Conservation (phyloP, 345 rosid species). For the Eucalyptus curtisii region DNA sequence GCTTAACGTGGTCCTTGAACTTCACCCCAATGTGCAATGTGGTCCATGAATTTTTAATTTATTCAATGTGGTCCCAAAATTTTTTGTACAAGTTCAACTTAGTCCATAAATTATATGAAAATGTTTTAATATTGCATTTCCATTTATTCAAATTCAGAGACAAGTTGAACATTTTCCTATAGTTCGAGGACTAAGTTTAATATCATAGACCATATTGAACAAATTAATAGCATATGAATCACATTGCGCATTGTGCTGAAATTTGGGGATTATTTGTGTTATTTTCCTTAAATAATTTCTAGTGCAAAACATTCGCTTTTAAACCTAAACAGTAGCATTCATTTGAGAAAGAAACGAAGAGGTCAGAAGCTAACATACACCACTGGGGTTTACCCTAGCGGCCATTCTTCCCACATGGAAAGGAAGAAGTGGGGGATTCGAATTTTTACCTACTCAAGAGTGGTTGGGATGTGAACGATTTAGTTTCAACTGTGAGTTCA, state of each 20-base stretch:
- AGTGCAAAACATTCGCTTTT: background rate
- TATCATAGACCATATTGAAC: accelerated
- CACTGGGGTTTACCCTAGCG: no score
- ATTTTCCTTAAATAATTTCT: background rate
- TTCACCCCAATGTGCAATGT: accelerated
- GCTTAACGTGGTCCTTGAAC: background rate
- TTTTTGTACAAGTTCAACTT: background rate
- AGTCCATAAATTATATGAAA: no score
- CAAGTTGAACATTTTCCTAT: background rate
- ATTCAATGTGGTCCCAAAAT: no score
- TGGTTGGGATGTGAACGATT: no score
- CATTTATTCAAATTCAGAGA: background rate
- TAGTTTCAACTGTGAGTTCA: no score
- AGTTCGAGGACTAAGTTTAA: background rate
- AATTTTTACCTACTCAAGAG: no score
- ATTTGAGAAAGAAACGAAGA: background rate
- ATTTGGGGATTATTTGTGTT: background rate
- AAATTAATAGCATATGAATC: no score
- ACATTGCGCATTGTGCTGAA: background rate
- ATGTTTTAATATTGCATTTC: background rate
- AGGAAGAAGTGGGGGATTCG: no score
- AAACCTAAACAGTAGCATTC: background rate
- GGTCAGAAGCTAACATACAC: background rate
- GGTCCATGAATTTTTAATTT: no score
- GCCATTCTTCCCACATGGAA: no score